Evolutionary conservation across 345 rosid genomes (phyloP).

Genomic region (Gossypium longicalyx): DNA sequence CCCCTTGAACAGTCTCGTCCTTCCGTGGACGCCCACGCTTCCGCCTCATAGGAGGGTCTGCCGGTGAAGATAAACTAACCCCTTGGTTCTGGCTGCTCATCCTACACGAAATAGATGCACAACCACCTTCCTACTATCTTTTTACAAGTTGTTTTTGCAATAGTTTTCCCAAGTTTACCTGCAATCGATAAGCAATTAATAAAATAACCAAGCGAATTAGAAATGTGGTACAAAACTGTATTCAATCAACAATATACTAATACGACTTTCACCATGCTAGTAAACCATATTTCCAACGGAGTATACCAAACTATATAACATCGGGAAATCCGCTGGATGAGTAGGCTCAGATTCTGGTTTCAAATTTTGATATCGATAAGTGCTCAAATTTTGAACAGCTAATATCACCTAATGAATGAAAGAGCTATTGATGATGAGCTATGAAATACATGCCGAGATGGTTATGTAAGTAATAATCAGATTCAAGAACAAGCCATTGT

Average conservation of each 20-base stretch:
- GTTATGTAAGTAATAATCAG: neutral
- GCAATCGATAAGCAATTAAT: neutral
- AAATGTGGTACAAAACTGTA: neutral
- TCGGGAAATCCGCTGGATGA: neutral
- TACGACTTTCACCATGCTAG: neutral
- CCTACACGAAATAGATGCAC: constrained; percentile 6
- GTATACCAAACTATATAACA: neutral
- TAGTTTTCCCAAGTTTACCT: neutral
- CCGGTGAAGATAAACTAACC: constrained; percentile 7
- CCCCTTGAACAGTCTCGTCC: constrained; percentile 14
- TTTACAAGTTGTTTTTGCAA: neutral
- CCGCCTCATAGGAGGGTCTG: constrained; percentile 12
- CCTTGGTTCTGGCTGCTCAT: constrained; percentile 20
- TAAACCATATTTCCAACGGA: neutral
- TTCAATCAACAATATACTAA: neutral
- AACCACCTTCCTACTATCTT: neutral
- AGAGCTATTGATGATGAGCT: neutral
- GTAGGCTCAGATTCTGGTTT: neutral
- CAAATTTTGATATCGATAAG: neutral
- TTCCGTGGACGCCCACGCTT: constrained; percentile 20
- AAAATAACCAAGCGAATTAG: neutral
- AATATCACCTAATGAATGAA: neutral
- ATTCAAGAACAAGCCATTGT: neutral
- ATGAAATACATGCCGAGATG: neutral
- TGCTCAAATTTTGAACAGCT: constrained; percentile 3